Percentiles rank a stretch among this genome's conserved stretches.
These are phyloP conservation scores for Microbotryum scabiosae DNA, from an alignment of 1,284 basidiomycete genomes.

Conservation along the genomic window DNA sequence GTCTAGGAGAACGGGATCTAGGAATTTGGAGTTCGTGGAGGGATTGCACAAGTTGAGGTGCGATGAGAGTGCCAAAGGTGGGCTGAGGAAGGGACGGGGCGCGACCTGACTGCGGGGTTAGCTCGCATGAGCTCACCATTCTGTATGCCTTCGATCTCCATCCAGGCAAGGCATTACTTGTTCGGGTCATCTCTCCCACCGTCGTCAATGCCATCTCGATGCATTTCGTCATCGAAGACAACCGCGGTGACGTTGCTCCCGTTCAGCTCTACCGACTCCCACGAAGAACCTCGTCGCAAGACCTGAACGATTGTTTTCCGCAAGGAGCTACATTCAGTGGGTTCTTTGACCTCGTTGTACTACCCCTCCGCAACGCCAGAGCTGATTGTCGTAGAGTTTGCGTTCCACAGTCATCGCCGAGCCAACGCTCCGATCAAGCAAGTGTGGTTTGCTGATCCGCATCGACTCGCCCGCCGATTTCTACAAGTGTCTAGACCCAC, in stretches of 20 bases:
- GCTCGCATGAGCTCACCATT: neutral
- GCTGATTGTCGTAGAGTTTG: no score
- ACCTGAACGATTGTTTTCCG: slow-evolving; percentile 7
- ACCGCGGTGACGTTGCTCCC: neutral
- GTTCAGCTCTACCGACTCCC: slow-evolving; percentile 17
- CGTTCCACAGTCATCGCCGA: slow-evolving; percentile 14
- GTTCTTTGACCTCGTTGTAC: neutral
- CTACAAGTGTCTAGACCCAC: neutral
- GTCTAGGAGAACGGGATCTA: neutral
- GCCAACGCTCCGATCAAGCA: slow-evolving; percentile 10
- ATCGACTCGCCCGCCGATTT: slow-evolving; percentile 22
- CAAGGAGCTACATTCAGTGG: slow-evolving; percentile 11
- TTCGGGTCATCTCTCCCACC: slow-evolving; percentile 1
- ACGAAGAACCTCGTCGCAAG: neutral
- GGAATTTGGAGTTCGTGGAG: neutral
- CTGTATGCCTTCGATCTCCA: neutral
- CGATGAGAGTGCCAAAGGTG: slow-evolving; percentile 7
- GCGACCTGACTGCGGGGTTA: neutral
- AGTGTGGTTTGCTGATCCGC: slow-evolving; percentile 13
- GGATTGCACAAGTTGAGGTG: neutral
- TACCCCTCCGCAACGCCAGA: no score
- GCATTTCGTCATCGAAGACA: slow-evolving; percentile 22
- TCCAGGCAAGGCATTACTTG: slow-evolving; percentile 11
- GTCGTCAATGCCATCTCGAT: slow-evolving; percentile 8
- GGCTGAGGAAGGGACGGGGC: neutral